A percentile compares a stretch with the other conserved stretches of the same genome.
Conservation (phyloP, 1,139 yeast genomes). For the Yamadazyma mexicana region DNA sequence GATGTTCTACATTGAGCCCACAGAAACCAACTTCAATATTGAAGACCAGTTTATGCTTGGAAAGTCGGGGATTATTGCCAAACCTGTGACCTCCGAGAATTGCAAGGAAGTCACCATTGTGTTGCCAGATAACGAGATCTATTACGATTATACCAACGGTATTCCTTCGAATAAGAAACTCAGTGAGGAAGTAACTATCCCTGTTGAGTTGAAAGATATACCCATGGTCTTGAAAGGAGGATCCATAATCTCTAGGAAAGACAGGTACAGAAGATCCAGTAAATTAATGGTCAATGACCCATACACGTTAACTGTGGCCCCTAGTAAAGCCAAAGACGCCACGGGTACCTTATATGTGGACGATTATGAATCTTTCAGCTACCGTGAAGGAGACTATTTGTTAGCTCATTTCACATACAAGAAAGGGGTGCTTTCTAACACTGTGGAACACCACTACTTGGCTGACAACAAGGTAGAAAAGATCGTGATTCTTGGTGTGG, state of each 20-base stretch:
- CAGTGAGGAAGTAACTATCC: conserved; percentile 18
- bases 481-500: conserved; percentile 53
- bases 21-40: conserved; percentile 53
- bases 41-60: conserved; percentile 89
- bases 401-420: conserved; percentile 32
- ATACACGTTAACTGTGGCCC: conserved; percentile 69
- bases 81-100: conserved; percentile 72
- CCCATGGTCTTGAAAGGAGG: conserved; percentile 85
- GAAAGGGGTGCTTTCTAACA: conserved; percentile 11
- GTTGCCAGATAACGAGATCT: conserved; percentile 65
- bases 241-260: conserved; percentile 63
- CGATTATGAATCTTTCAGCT: conserved; percentile 75
- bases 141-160: conserved; percentile 57
- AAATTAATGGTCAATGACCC: conserved; percentile 81
- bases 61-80: conserved; percentile 68
- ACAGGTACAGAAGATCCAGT: conserved; percentile 77
- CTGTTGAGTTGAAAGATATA: conserved; percentile 58
- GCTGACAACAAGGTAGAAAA: conserved; percentile 51
- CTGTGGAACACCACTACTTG: conserved; percentile 12
- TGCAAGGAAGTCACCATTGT: conserved; percentile 46
- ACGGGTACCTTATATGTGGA: conserved; percentile 65
- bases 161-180: conserved; percentile 9
- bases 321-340: conserved; percentile 51
- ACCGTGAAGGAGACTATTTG: conserved; percentile 50
- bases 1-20: conserved; percentile 58